Base-by-base conservation (phyloP, 164 flowering plant species). In the Buxus sempervirens region DNA sequence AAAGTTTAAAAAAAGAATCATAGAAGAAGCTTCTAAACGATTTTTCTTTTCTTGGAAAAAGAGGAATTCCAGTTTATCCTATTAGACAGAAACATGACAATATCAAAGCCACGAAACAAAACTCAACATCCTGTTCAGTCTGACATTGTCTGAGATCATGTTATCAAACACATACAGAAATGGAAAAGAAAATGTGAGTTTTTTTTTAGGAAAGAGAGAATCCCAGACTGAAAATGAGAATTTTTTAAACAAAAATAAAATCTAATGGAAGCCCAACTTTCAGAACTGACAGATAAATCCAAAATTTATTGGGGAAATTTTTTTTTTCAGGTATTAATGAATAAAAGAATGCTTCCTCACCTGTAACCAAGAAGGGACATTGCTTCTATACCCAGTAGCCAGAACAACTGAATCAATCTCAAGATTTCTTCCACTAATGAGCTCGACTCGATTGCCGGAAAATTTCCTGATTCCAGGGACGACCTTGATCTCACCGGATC, bases 311-410 rank as follows among this genome's bases (percentile, higher is more conserved):
- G n/a, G n/a, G n/a, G n/a, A n/a, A n/a, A n/a, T n/a, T n/a, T n/a
- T n/a, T n/a, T n/a, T n/a, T n/a, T n/a, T n/a, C n/a, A n/a, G n/a
- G 12, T 5, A 45, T 15, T 9, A 13, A 63, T n/a, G 4, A 45
- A 56, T 55, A 62, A 10, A 9, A 16, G 20, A 57, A 62, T 41
- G 55, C 22, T 23, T 60, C 19, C 86, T 80, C 63, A 91, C 97
- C 86, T 86, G 75, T 9, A 92, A 83, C 98, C 98, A 92, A 27
- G 88, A 84, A 64, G 96, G 96, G 51, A 92, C 96, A 72, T 92
- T 92, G 89, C 96, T 92, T 75, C 85, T 79, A 70, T 92, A 92
- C 13, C 98, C 98, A 24, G 96, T 92, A 8, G 98, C 98, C 21
- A 90, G 73, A 71, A 92, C 68, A 26, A 88, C 91, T 0, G 90